Base-by-base conservation (phyloP, 495 filamentous ascomycete genomes). In the Tuber indicum region DNA sequence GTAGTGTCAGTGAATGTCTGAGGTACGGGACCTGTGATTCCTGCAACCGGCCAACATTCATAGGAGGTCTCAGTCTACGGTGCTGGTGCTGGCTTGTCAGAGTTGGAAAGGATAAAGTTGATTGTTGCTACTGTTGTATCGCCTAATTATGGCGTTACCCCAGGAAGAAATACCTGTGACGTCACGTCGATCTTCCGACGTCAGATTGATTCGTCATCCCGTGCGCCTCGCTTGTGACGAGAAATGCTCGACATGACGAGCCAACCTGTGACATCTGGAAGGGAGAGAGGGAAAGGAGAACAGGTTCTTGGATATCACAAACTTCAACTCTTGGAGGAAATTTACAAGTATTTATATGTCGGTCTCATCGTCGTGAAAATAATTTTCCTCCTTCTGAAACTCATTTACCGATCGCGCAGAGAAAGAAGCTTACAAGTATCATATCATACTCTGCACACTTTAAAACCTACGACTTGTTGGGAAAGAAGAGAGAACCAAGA, bases 401-500 rank as follows among this genome's bases (percentile, higher is more conserved):
- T 6, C 26, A 32, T 66, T 32, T 21, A 19, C 17, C 47, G 6
- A 49, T 23, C 19, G 4, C 58, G 12, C 58, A 17, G 1, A 66
- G 39, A 66, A 16, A 66, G 14, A 9, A 32, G 0, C 26, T n/a
- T 32, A 32, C 32, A 32, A 32, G 32, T 32, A 32, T 32, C 32
- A 32, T 62, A 66, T n/a, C 58, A 66, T 32, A 66, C n/a, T 39
- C 21, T 26, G 44, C 44, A 71, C 41, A 44, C 26, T 75, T 26
- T 39, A 49, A 70, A 32, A 32, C 47, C 43, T 1, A 52, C 32
- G 23, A 75, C 46, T 62, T 41, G 17, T 71, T 46, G 44, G 3
- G 26, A 19, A 49, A 9, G 16, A 75, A 75, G 47, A 75, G n/a
- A 32, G 42, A 80, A 43, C 21, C 62, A 81, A 72, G 66, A 81